Conservation (phyloP, 306 rosid species). For the Rosa rugosa region DNA sequence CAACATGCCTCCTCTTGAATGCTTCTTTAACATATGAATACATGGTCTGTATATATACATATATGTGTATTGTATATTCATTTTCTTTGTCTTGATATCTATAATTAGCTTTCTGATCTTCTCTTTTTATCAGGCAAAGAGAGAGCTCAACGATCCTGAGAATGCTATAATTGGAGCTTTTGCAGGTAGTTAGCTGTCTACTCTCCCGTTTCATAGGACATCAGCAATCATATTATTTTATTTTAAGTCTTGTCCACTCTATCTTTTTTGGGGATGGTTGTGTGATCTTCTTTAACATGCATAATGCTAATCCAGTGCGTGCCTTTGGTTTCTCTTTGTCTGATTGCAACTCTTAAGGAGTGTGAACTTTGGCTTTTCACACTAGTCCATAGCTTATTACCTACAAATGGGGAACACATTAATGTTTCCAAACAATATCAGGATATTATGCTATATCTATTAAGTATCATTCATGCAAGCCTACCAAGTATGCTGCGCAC, state of each 20-base stretch:
- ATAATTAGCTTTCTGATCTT: slow-evolving; percentile 25
- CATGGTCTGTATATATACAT: neutral
- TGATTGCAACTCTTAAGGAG: neutral
- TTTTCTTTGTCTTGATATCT: slow-evolving; percentile 26
- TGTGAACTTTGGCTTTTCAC: neutral
- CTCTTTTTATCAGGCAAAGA: slow-evolving; percentile 58
- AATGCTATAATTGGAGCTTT: slow-evolving; percentile 95
- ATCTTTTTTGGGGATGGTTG: neutral
- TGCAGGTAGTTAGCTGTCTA: slow-evolving; percentile 56
- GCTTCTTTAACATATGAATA: neutral
- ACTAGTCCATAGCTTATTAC: neutral
- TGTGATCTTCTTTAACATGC: neutral
- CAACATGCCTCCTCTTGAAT: neutral
- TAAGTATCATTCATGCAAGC: neutral
- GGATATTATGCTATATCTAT: neutral
- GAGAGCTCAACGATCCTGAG: slow-evolving; percentile 76
- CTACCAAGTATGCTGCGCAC: neutral
- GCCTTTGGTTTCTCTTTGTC: neutral
- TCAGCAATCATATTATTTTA: neutral
- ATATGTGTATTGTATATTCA: neutral
- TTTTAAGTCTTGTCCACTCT: neutral
- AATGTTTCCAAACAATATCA: neutral
- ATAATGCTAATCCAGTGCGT: neutral
- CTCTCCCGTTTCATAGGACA: neutral
- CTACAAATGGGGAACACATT: neutral